Evolutionary conservation across 768 basidiomycete genomes (phyloP).

Genomic region (Pholiota microspora): DNA sequence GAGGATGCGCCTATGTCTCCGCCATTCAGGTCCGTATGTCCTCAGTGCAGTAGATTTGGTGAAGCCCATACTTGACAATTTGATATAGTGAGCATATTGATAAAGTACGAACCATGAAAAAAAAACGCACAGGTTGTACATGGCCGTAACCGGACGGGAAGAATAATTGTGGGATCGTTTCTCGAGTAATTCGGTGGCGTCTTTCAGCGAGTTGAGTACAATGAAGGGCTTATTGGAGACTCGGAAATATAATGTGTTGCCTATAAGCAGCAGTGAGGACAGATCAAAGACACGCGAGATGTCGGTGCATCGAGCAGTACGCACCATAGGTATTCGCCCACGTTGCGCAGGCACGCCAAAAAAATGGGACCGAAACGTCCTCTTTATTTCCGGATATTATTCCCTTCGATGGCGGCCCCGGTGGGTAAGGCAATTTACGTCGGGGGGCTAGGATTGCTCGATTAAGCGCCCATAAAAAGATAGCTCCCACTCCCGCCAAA

Average conservation of each 20-base stretch:
- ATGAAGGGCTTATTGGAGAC: slow-evolving; percentile 1
- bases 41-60: background rate
- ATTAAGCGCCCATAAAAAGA: background rate
- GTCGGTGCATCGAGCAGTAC: background rate
- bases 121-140: background rate
- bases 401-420: background rate
- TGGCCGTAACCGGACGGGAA: background rate
- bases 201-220: slow-evolving; percentile 1
- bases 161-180: slow-evolving; percentile 2
- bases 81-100: no score
- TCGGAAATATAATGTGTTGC: background rate
- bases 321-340: background rate
- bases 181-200: background rate
- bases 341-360: background rate
- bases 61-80: background rate
- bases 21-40: slow-evolving; percentile 32
- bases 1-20: slow-evolving; percentile 31
- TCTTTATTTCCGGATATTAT: background rate
- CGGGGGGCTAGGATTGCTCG: background rate
- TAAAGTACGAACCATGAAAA: background rate
- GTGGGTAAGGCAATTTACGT: background rate
- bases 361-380: background rate
- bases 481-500: background rate
- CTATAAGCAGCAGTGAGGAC: background rate
- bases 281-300: no score